Base-by-base conservation (phyloP, 2,329 filamentous ascomycete genomes). In the Atkinsonella texensis region DNA sequence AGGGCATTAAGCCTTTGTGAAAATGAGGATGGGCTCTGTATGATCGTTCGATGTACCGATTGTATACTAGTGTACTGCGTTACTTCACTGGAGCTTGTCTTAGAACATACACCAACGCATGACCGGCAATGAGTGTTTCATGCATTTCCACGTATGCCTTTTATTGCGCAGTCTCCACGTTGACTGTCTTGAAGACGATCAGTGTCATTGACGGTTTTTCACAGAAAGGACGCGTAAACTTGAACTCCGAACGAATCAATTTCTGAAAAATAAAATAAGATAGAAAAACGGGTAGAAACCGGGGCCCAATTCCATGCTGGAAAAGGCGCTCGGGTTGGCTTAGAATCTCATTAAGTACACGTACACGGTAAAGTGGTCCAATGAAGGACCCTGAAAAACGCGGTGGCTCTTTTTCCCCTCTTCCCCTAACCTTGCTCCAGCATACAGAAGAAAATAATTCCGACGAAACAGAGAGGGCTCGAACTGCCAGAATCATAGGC, bases 1-100 rank as follows among this genome's bases (percentile, higher is more conserved):
- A 90, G 74, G 93, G 91, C 9, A 85, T 98, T 62, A 98, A 98
- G 75, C 90, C 81, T 6, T 54, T 79, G 47, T 68, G 55, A 28
- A n/a, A 15, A 45, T 8, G 13, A 15, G 12, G n/a, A n/a, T 15
- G 38, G n/a, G 17, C 17, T 48, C 23, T 17, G 13, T 2, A 31
- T 45, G n/a, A 18, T 43, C 17, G 18, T 13, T 23, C 41, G 18
- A 20, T 15, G 17, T 23, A 7, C 3, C 10, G 18, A 23, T 28
- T 50, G 48, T 50, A 50, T 18, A 50, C 15, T 45, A 43, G 20
- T 44, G 41, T 50, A 48, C 10, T 31, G 20, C 35, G 43, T 48
- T 43, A 31, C 41, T 28, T 44, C 44, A 39, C 11, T 28, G 28
- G 58, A 61, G 13, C 28, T 41, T 17, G 31, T 39, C 32, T 28